Evolutionary conservation across 176 grass and related monocot species (phyloP).

Genomic region (Saccharum spontaneum): DNA sequence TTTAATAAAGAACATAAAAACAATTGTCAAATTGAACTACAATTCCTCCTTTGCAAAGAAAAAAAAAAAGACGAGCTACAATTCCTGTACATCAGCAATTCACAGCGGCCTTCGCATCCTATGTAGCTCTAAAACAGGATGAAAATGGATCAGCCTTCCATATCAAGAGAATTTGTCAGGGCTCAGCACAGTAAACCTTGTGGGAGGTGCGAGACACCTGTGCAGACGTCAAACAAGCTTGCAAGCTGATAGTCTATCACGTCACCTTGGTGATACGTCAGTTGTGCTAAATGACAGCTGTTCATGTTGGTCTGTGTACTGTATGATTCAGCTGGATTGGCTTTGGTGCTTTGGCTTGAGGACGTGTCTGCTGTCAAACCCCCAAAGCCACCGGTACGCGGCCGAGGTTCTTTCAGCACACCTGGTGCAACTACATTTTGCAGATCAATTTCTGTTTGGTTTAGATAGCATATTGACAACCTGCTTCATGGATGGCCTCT

Average conservation of each 20-base stretch:
- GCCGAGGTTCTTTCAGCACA: constrained; percentile 59
- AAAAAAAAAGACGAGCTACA: background rate
- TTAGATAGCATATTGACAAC: constrained; percentile 55
- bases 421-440: constrained; percentile 44
- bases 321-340: constrained; percentile 22
- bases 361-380: constrained; percentile 28
- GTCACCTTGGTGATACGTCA: constrained; percentile 51
- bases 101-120: constrained; percentile 23
- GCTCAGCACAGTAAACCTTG: constrained; percentile 3
- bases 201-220: background rate
- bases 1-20: constrained; percentile 7
- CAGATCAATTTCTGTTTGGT: constrained; percentile 43
- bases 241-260: background rate
- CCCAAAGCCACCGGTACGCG: constrained; percentile 1
- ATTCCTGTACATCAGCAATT: constrained; percentile 41
- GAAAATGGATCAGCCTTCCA: constrained; percentile 19
- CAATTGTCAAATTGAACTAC: constrained; percentile 22
- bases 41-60: background rate
- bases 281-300: constrained; percentile 41
- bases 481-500: constrained; percentile 63
- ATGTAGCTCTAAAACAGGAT: constrained; percentile 27
- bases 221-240: background rate
- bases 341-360: constrained; percentile 40
- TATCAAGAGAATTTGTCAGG: constrained; percentile 12
- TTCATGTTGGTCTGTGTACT: constrained; percentile 46